Base-by-base conservation (phyloP, 2,329 filamentous ascomycete species). In the Trichophyton simii region DNA sequence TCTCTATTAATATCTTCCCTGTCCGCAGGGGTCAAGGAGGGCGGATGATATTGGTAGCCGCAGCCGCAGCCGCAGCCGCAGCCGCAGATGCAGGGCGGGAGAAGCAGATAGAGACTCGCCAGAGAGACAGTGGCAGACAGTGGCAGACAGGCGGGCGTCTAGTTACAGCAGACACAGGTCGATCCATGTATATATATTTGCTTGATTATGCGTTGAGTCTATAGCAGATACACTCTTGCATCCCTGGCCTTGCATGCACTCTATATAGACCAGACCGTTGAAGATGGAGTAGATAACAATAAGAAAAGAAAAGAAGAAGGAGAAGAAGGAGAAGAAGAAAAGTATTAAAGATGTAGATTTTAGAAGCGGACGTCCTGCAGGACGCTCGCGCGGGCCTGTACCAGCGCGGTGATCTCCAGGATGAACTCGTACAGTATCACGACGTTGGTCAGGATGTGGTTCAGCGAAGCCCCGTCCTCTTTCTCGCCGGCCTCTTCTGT, bases 371-470 rank as follows among this genome's bases (percentile, higher is more conserved):
- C 85, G 72, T 92, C 89, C 60, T 87, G 86, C 73, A 92, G 91
- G 57, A 91, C 72, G 11, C 85, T 85, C 25, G 86, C 87, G 60
- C 89, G 79, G 41, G 88, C 85, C 71, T 92, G 88, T 62, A 91
- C 79, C 67, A 91, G 73, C 28, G 87, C 87, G 1, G 87, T 85
- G 61, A 92, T 73, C 72, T 94, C 89, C 58, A 92, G 79, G 58
- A 92, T 74, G 70, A 94, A 94, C 41, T 88, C 87, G 71, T 94
- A 89, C 62, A 91, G 77, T 58, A 92, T 82, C 62, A 92, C 83
- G 46, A 87, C 83, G 71, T 92, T 94, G 4, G 88, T 92, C 64
- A 94, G 76, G 9, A 92, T 78, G 70, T 92, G 88, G 46, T 87
- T 89, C 3, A 94, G 82, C 6, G 86, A 89, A 6, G 84, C 86